A percentile compares a stretch with the other conserved stretches of the same genome.
Evolutionary conservation across 2,329 filamentous ascomycete species (phyloP).

Genomic region (Penicillium sp.): DNA sequence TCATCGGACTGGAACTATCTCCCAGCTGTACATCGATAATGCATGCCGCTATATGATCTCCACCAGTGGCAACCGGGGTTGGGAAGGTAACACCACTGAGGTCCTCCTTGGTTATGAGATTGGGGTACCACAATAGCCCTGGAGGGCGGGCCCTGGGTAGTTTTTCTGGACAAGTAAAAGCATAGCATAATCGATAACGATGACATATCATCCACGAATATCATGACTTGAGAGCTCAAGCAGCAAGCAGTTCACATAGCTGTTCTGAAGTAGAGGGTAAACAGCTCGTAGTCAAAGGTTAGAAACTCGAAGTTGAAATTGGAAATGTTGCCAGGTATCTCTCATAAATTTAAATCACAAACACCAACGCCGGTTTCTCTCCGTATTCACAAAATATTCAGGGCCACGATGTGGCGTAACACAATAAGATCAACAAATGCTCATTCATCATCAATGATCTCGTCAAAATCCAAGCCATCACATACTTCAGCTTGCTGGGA

Average conservation of each 20-base stretch:
- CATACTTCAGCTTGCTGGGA: slow-evolving; percentile 38
- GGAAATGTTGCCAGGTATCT: not conserved
- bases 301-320: not conserved
- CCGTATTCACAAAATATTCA: slow-evolving; percentile 6
- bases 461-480: slow-evolving; percentile 37
- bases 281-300: not conserved
- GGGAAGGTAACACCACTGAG: slow-evolving; percentile 89
- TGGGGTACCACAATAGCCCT: slow-evolving; percentile 41
- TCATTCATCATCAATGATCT: slow-evolving; percentile 21
- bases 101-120: slow-evolving; percentile 95
- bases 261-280: not conserved
- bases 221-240: not conserved
- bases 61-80: slow-evolving; percentile 86
- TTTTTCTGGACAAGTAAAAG: not conserved
- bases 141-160: not conserved
- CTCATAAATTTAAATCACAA: not conserved
- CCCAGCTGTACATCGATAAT: slow-evolving; percentile 80
- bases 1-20: slow-evolving; percentile 83
- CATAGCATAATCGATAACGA: not conserved
- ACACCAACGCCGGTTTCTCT: slow-evolving; percentile 13
- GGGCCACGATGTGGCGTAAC: not conserved
- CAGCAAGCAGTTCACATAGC: not conserved
- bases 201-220: slow-evolving; percentile 7
- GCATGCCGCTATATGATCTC: slow-evolving; percentile 89
- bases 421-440: slow-evolving; percentile 12